Evolutionary conservation across 2,329 filamentous ascomycete genomes (phyloP), one percentile per base, ranked within the genome.

Genomic region (Curvularia spicifera): DNA sequence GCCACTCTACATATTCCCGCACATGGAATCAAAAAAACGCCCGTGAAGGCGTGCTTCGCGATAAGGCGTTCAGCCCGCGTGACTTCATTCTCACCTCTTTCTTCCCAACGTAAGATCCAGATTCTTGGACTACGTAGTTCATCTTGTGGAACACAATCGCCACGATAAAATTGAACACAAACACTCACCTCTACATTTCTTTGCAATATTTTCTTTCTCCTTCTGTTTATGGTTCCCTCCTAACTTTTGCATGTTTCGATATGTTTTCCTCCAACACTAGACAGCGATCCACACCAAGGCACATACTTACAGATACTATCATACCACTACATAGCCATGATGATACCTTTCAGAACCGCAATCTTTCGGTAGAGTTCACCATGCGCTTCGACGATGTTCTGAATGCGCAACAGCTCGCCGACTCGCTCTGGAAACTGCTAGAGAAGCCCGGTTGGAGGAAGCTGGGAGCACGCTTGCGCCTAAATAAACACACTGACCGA

Each of bases 331-430:
- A 60, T 43, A 44, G 35, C 6, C 48, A 20, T 5, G 66, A 69
- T 53, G 64, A 69, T 29, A 65, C 48, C 0, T 26, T 31, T 3
- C 20, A 53, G 3, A 57, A 59, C 26, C 47, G 59, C 7, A 44
- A 48, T 4, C 22, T 71, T 3, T 39, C 52, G 3, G 6, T 70
- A 5, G 46, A 66, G 35, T 64, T 66, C 29, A 75, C 75, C 0
- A 70, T 82, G 29, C 70, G 72, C 4, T 84, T 83, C 61, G 77
- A 83, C 57, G 78, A 81, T 56, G 79, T 82, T 1, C 74, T 84
- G 3, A 80, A 84, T 54, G 61, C 75, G 0, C 63, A 77, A 0
- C 79, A 71, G 44, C 70, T 84, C 1, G 67, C 70, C 1, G 52
- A 43, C 5, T 66, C 79, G 0, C 67, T 84, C 1, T 65, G 69